Percentiles rank a stretch among this genome's conserved stretches.
phyloP scores from a whole-genome alignment of 306 rosid species.

The Medicago ruthenica region DNA sequence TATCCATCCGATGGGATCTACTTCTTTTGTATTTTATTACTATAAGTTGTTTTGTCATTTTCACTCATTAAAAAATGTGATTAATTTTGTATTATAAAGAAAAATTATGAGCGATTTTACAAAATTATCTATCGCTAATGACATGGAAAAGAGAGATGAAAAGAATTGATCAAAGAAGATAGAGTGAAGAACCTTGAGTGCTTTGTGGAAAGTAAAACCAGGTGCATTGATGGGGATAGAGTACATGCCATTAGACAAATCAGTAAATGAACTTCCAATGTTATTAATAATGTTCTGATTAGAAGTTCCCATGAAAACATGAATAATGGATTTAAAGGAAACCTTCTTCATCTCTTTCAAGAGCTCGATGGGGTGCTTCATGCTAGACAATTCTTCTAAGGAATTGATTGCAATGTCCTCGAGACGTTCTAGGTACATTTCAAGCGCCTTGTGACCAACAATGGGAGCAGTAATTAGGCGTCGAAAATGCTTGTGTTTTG shows the following conservation, averaged over 20 bases:
- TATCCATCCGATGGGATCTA: too few species aligned
- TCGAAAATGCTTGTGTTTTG: constrained; percentile 44
- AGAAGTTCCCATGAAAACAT: constrained; percentile 42
- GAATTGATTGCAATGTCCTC: constrained; percentile 29
- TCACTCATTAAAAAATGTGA: too few species aligned
- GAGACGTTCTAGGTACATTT: constrained; percentile 20
- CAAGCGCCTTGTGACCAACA: constrained; percentile 30
- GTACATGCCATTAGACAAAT: neutral
- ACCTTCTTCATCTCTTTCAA: constrained; percentile 35
- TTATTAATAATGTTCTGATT: neutral
- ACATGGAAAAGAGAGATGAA: neutral
- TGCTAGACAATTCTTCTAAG: constrained; percentile 39
- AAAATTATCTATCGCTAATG: too few species aligned
- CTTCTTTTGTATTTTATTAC: too few species aligned
- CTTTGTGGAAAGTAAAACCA: constrained; percentile 44
- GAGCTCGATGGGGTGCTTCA: constrained; percentile 38
- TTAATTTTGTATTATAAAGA: too few species aligned
- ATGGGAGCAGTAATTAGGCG: constrained; percentile 38
- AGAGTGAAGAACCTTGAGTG: constrained; percentile 40
- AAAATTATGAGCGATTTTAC: too few species aligned
- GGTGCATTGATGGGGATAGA: constrained; percentile 35
- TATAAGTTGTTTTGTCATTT: too few species aligned
- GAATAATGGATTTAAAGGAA: constrained; percentile 43
- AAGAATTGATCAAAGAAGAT: neutral
- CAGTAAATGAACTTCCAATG: neutral